Evolutionary conservation across 1,139 yeast species (phyloP).

Genomic region (Schizosaccharomyces versatilis): DNA sequence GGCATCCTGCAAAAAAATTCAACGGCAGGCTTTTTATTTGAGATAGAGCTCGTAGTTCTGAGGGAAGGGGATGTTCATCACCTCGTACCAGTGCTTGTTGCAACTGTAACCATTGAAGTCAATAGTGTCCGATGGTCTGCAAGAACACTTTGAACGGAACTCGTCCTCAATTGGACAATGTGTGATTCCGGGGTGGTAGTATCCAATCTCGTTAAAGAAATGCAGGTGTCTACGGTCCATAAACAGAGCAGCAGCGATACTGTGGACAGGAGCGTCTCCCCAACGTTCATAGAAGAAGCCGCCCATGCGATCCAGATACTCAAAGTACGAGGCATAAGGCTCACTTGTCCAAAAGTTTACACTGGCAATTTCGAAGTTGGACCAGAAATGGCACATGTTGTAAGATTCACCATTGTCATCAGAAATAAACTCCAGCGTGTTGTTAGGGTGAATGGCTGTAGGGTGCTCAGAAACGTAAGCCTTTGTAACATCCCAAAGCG

Average conservation of each 20-base stretch:
- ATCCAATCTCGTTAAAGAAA: slow-evolving; percentile 27
- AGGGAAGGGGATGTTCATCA: slow-evolving; percentile 6
- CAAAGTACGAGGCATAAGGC: slow-evolving; percentile 47
- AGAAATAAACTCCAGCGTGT: slow-evolving; percentile 46
- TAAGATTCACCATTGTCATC: slow-evolving; percentile 32
- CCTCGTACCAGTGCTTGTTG: slow-evolving; percentile 5
- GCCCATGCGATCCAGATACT: slow-evolving; percentile 50
- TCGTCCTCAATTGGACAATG: slow-evolving; percentile 47
- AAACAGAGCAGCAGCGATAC: slow-evolving; percentile 10
- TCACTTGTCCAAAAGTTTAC: slow-evolving; percentile 54
- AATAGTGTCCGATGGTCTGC: slow-evolving; percentile 55
- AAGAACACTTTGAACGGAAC: slow-evolving; percentile 31
- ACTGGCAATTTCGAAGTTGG: slow-evolving; percentile 69
- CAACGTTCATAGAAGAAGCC: slow-evolving; percentile 87
- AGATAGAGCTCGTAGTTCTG: slow-evolving; percentile 16
- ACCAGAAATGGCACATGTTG: slow-evolving; percentile 85
- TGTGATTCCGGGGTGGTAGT: slow-evolving; percentile 48
- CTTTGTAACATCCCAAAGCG: slow-evolving; percentile 59
- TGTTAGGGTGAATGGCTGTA: slow-evolving; percentile 41
- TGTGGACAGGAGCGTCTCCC: slow-evolving; percentile 92
- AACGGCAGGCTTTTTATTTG: slow-evolving; percentile 62
- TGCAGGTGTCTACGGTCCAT: slow-evolving; percentile 7
- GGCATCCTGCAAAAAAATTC: no score
- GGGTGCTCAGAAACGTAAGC: slow-evolving; percentile 40
- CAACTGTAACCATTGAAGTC: slow-evolving; percentile 63